Conservation (phyloP, 768 basidiomycete genomes). For the Phaffia australis region DNA sequence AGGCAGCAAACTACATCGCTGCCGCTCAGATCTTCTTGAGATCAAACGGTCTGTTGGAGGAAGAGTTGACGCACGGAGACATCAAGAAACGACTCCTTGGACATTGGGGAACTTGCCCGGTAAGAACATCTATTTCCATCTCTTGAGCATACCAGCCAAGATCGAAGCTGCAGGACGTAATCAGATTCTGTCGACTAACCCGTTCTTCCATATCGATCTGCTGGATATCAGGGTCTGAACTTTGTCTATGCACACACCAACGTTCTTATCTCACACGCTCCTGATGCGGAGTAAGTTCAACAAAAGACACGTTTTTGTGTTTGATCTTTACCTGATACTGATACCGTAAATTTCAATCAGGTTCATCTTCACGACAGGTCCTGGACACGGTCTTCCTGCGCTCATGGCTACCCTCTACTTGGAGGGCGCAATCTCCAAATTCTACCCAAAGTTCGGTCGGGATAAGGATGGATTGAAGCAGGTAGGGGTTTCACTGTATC, state of each 20-base stretch:
- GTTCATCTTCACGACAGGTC: conserved; percentile 64
- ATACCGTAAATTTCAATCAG: neutral
- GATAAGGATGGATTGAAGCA: conserved; percentile 44
- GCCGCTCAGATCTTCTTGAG: conserved; percentile 77
- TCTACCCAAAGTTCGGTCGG: conserved; percentile 43
- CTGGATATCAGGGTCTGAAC: conserved; percentile 49
- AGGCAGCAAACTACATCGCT: conserved; percentile 35
- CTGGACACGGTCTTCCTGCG: conserved; percentile 68
- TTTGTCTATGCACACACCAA: conserved; percentile 62
- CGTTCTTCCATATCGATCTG: neutral
- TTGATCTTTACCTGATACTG: no score
- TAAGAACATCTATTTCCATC: conserved; percentile 12
- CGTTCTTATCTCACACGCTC: conserved; percentile 46
- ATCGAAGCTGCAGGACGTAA: neutral
- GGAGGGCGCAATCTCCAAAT: conserved; percentile 50
- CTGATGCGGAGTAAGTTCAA: conserved; percentile 41
- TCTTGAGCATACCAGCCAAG: neutral
- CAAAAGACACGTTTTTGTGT: no score
- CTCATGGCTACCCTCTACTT: conserved; percentile 78
- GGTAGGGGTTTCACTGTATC: conserved; percentile 21
- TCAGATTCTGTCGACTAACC: neutral
- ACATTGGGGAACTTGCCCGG: conserved; percentile 56
- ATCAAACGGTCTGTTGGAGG: conserved; percentile 57
- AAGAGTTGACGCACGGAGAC: conserved; percentile 49
- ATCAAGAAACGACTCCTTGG: conserved; percentile 74